Evolutionary conservation across 1,284 basidiomycete species (phyloP).

Genomic region (Microbotryum scabiosae): DNA sequence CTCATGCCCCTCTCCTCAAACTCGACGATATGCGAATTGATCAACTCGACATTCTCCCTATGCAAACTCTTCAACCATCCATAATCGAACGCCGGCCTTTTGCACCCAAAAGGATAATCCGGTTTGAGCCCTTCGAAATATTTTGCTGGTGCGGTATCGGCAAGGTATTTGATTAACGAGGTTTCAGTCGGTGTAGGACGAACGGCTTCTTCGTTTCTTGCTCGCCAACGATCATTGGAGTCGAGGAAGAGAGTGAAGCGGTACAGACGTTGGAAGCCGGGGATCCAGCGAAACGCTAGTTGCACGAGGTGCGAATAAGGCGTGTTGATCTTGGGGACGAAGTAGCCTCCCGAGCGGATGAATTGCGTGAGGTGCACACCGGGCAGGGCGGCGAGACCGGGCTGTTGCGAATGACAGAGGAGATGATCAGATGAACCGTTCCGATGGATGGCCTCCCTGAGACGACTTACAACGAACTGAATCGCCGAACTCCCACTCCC

Average conservation of each 20-base stretch:
- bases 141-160: slow-evolving; percentile 45
- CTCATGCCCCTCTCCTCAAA: slow-evolving; percentile 46
- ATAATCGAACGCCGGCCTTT: slow-evolving; percentile 51
- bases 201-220: background rate
- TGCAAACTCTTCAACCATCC: slow-evolving; percentile 49
- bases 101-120: slow-evolving; percentile 48
- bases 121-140: slow-evolving; percentile 47
- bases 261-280: slow-evolving; percentile 47
- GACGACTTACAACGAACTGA: slow-evolving; percentile 1
- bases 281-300: slow-evolving; percentile 49
- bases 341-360: slow-evolving; percentile 16
- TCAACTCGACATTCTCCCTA: slow-evolving; percentile 49
- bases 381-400: background rate
- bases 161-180: slow-evolving; percentile 45
- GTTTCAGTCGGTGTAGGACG: slow-evolving; percentile 22
- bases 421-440: too few species aligned
- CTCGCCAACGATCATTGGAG: slow-evolving; percentile 2
- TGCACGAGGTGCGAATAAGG: slow-evolving; percentile 32
- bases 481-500: slow-evolving; percentile 8
- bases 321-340: background rate
- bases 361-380: slow-evolving; percentile 4
- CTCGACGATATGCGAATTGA: slow-evolving; percentile 45
- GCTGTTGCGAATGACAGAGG: background rate
- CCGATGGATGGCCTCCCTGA: too few species aligned
- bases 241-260: slow-evolving; percentile 41